phyloP scores from a whole-genome alignment of 192 early-diverging fungal genomes.

The Coemansia sp. region DNA sequence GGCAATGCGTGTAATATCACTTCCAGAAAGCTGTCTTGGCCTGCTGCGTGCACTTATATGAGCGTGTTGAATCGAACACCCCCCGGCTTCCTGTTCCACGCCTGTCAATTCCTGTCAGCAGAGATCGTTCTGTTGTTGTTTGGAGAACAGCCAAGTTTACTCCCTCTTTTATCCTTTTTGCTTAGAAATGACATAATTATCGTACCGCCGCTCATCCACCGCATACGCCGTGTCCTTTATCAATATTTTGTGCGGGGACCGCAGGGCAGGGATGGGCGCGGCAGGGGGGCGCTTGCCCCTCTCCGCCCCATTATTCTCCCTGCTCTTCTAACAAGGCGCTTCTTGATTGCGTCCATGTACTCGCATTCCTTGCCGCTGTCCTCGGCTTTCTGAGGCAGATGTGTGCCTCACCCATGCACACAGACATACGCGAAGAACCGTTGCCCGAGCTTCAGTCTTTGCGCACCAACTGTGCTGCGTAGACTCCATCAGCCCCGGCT shows the following conservation, averaged over 20 bases:
- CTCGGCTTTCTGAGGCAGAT: neutral
- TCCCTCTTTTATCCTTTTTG: constrained; percentile 6
- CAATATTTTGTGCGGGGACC: constrained; percentile 7
- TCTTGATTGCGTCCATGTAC: neutral
- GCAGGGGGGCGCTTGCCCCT: neutral
- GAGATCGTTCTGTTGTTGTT: constrained; percentile 20
- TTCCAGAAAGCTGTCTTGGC: neutral
- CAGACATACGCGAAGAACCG: neutral
- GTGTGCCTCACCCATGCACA: neutral
- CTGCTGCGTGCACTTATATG: constrained; percentile 8
- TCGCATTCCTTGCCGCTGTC: neutral
- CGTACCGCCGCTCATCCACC: constrained; percentile 12
- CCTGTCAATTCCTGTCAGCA: constrained; percentile 7
- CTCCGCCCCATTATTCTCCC: neutral
- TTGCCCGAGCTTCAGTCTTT: neutral
- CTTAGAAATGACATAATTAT: constrained; percentile 33
- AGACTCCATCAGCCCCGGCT: neutral
- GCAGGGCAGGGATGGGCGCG: neutral
- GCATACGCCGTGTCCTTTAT: constrained; percentile 1
- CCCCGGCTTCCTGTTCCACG: neutral
- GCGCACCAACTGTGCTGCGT: neutral
- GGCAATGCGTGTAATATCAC: neutral
- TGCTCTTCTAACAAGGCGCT: neutral
- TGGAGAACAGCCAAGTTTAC: constrained; percentile 12
- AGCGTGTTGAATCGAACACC: constrained; percentile 1